Percentiles rank a stretch among this genome's conserved stretches.
Conservation (phyloP, 805 yeast genomes). For the Kuraishia hungarica region DNA sequence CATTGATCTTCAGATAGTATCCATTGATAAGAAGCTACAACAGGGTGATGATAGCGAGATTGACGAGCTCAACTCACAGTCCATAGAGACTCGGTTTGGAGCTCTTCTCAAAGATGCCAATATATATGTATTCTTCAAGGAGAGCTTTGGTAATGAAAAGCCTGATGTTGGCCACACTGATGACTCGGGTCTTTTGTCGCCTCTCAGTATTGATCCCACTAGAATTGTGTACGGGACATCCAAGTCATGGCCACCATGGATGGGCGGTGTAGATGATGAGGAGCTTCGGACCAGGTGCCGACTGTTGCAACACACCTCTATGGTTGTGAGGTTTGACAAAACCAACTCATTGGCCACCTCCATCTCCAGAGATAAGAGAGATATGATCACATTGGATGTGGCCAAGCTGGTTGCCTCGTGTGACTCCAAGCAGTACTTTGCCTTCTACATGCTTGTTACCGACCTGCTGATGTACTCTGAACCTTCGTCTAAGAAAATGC, state of each 20-base stretch:
- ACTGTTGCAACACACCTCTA: constrained; percentile 56
- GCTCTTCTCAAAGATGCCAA: constrained; percentile 61
- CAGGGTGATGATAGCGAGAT: constrained; percentile 15
- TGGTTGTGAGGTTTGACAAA: constrained; percentile 51
- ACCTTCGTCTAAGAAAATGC: constrained; percentile 51
- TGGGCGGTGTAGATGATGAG: constrained; percentile 33
- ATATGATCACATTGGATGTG: constrained; percentile 51
- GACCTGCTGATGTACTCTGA: constrained; percentile 67
- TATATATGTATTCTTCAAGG: constrained; percentile 55
- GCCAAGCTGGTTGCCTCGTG: constrained; percentile 62
- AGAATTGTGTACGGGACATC: constrained; percentile 49
- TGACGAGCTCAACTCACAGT: constrained; percentile 14
- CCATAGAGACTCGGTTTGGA: constrained; percentile 63
- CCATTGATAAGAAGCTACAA: constrained; percentile 38
- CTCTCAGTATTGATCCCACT: background rate
- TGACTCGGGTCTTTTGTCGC: background rate
- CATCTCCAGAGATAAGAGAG: constrained; percentile 22
- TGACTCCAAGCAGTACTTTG: constrained; percentile 66
- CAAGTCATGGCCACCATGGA: constrained; percentile 83
- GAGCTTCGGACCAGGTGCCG: constrained; percentile 56
- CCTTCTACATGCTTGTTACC: constrained; percentile 53
- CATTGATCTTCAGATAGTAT: constrained; percentile 60
- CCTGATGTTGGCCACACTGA: constrained; percentile 20
- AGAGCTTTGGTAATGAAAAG: constrained; percentile 36
- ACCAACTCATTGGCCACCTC: constrained; percentile 29